Evolutionary conservation across 2,329 filamentous ascomycete species (phyloP).

Genomic region (Leptographium wingfieldii): DNA sequence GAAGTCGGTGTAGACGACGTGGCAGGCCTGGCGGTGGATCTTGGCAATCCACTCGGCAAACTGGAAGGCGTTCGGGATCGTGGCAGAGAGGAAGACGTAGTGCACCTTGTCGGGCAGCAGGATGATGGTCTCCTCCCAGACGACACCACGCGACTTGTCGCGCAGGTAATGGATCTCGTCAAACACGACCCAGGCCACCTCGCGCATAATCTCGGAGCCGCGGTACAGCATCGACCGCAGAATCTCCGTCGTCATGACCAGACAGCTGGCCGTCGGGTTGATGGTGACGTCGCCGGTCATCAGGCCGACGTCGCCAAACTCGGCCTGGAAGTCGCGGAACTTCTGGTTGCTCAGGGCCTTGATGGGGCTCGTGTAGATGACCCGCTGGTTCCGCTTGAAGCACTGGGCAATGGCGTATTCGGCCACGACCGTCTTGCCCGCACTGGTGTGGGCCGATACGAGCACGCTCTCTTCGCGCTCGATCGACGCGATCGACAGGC

Average conservation of each 20-base stretch:
- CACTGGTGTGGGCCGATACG: constrained; percentile 93
- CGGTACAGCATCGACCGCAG: constrained; percentile 95
- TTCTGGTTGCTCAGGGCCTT: constrained; percentile 98
- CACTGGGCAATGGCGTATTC: constrained; percentile 98
- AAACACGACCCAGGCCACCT: constrained; percentile 96
- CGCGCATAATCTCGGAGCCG: constrained; percentile 97
- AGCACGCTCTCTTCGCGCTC: constrained; percentile 92
- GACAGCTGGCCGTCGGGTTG: constrained; percentile 92
- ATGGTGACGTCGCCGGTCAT: constrained; percentile 99
- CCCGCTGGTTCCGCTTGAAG: constrained; percentile 90
- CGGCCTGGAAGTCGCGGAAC: constrained; percentile 87
- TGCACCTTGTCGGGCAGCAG: constrained; percentile 94
- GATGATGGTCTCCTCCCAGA: constrained; percentile 99
- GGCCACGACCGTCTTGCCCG: constrained; percentile 94
- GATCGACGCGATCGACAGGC: constrained; percentile 86
- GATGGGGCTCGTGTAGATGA: constrained; percentile 98
- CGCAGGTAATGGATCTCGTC: constrained; percentile 99
- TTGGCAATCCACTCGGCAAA: constrained; percentile 99
- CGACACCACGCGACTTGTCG: constrained; percentile 86
- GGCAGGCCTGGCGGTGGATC: constrained; percentile 92
- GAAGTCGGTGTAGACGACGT: constrained; percentile 99
- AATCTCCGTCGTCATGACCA: constrained; percentile 99
- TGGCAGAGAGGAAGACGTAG: constrained; percentile 96
- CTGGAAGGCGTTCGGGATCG: constrained; percentile 97
- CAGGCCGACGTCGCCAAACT: constrained; percentile 91